Evolutionary conservation across 306 rosid species (phyloP).

Genomic region (Medicago ruthenica): DNA sequence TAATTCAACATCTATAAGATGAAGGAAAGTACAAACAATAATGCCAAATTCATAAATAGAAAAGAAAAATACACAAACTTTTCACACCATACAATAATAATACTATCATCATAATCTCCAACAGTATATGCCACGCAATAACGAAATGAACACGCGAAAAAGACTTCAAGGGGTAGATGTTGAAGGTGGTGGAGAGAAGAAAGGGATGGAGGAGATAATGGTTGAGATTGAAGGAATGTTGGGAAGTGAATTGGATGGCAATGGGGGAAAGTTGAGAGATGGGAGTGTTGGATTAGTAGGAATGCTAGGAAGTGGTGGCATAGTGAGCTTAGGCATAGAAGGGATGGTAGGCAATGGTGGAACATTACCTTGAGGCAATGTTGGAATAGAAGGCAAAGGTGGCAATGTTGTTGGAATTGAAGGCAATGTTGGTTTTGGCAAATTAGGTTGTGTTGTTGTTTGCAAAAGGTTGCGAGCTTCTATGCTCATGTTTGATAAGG

Average conservation of each 20-base stretch:
- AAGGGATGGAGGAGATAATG: neutral
- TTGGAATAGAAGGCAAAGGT: too few species aligned
- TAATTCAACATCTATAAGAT: conserved; percentile 7
- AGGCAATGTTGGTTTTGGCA: conserved; percentile 3
- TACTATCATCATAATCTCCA: neutral
- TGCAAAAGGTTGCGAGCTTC: conserved; percentile 51
- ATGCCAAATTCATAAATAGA: neutral
- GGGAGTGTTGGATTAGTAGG: conserved; percentile 1
- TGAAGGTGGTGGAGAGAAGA: neutral
- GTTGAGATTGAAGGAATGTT: neutral
- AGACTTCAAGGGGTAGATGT: neutral
- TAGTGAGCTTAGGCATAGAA: neutral
- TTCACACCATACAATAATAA: conserved; percentile 20
- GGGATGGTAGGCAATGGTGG: neutral
- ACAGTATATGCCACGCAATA: neutral
- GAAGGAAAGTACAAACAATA: neutral
- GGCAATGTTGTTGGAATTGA: too few species aligned
- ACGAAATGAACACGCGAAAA: neutral
- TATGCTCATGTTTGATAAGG: conserved; percentile 25
- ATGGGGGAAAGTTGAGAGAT: neutral
- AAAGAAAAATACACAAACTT: conserved; percentile 3
- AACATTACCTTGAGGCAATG: neutral
- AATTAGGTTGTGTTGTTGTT: conserved; percentile 27
- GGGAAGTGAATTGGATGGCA: neutral
- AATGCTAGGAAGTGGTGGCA: conserved; percentile 23